Percentiles rank a stretch among this genome's conserved stretches.
Conservation (phyloP, 2,329 filamentous ascomycete species). For the Tricladium varicosporioides region DNA sequence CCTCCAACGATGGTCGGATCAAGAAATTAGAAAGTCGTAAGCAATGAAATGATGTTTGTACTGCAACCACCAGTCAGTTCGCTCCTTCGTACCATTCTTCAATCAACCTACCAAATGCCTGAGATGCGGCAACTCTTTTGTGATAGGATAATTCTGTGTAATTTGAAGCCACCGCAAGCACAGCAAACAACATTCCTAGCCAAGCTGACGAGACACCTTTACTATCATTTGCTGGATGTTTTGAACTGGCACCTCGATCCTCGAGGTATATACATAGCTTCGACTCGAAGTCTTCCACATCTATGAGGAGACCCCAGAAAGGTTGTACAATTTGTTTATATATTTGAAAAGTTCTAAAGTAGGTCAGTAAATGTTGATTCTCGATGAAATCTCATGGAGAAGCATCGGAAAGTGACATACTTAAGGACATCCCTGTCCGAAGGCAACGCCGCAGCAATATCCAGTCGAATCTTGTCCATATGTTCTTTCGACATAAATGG, state of each 20-base stretch:
- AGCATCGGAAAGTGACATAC: slow-evolving; percentile 39
- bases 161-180: slow-evolving; percentile 64
- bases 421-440: slow-evolving; percentile 66
- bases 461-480: slow-evolving; percentile 56
- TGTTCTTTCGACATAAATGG: slow-evolving; percentile 65
- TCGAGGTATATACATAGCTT: slow-evolving; percentile 65
- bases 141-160: slow-evolving; percentile 62
- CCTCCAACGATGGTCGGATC: slow-evolving; percentile 61
- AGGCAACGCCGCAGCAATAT: slow-evolving; percentile 60
- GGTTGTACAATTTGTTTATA: slow-evolving; percentile 67
- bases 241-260: slow-evolving; percentile 50
- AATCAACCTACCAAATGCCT: slow-evolving; percentile 43
- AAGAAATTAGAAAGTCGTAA: slow-evolving; percentile 62
- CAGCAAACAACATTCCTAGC: slow-evolving; percentile 64
- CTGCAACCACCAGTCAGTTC: slow-evolving; percentile 10
- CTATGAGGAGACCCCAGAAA: slow-evolving; percentile 67
- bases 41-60: slow-evolving; percentile 56
- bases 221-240: slow-evolving; percentile 25
- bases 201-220: slow-evolving; percentile 57
- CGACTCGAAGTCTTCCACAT: slow-evolving; percentile 64
- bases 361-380: background rate
- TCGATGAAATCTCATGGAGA: background rate
- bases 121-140: slow-evolving; percentile 38
- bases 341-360: slow-evolving; percentile 56
- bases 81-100: too few species aligned